These are phyloP conservation scores for Schizosaccharomyces octosporus DNA, from an alignment of 805 yeast genomes.

Conservation along the genomic window DNA sequence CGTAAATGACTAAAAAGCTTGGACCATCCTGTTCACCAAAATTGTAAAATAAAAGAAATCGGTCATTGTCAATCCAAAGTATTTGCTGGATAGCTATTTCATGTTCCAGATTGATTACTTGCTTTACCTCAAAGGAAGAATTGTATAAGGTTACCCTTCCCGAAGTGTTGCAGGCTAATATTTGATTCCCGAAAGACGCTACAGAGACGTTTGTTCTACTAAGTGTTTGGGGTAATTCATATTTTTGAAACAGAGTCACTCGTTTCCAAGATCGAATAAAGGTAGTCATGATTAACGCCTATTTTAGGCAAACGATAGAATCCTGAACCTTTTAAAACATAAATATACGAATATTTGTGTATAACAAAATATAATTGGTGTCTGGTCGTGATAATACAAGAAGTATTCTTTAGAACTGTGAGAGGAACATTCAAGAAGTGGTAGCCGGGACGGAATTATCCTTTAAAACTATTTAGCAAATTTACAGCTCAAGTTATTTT, in stretches of 20 bases:
- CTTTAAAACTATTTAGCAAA: too few relatives aligned
- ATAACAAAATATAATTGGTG: not conserved
- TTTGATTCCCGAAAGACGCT: not conserved
- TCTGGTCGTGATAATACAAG: not conserved
- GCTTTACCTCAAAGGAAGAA: not conserved
- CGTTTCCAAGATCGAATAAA: not conserved
- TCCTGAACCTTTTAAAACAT: not conserved
- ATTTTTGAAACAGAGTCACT: not conserved
- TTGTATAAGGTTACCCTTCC: not conserved
- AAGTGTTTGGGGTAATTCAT: not conserved
- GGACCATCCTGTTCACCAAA: not conserved
- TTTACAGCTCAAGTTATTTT: not conserved
- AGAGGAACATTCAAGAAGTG: too few relatives aligned
- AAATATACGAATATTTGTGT: not conserved
- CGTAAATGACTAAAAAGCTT: not conserved
- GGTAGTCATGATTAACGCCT: not conserved
- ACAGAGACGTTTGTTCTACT: not conserved
- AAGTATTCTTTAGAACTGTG: not conserved
- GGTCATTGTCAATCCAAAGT: not conserved
- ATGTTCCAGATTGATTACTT: not conserved
- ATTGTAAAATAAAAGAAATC: not conserved
- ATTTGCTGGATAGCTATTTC: not conserved
- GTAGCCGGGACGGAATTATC: too few relatives aligned
- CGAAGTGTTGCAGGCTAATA: not conserved
- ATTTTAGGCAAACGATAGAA: not conserved